These are phyloP conservation scores for Rhodotorula sp. DNA, from an alignment of 1,284 basidiomycete genomes.

Conservation along the genomic window DNA sequence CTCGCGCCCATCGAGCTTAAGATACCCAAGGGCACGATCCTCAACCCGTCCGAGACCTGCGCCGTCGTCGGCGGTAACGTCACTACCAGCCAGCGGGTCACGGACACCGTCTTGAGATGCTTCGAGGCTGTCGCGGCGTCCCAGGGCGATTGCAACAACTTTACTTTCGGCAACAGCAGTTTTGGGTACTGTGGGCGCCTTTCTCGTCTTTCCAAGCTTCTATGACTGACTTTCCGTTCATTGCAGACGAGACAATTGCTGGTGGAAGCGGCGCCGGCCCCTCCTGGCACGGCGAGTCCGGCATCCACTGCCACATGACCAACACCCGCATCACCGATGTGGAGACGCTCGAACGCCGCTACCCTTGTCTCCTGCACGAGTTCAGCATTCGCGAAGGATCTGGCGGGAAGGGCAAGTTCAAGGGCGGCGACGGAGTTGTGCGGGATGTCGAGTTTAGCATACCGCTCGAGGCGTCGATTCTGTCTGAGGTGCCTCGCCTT, in stretches of 20 bases:
- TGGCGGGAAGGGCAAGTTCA: conserved; percentile 72
- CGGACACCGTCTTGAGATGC: conserved; percentile 89
- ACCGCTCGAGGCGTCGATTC: conserved; percentile 77
- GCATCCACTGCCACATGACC: conserved; percentile 35
- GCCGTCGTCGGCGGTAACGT: conserved; percentile 41
- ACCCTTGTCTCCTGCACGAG: conserved; percentile 49
- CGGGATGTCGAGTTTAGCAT: conserved; percentile 79
- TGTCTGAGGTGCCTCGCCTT: conserved; percentile 62
- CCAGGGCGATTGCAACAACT: conserved; percentile 82
- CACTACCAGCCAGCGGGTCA: conserved; percentile 80
- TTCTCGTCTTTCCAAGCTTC: not conserved
- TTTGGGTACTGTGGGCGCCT: conserved; percentile 59
- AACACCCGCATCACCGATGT: conserved; percentile 70
- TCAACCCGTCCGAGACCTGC: conserved; percentile 64
- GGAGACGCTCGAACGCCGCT: conserved; percentile 57
- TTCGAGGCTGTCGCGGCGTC: conserved; percentile 90
- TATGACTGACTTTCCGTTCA: not conserved
- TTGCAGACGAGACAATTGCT: conserved; percentile 69
- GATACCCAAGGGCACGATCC: conserved; percentile 75
- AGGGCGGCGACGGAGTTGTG: conserved; percentile 82
- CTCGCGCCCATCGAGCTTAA: conserved; percentile 55
- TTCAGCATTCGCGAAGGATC: conserved; percentile 55
- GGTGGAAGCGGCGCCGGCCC: conserved; percentile 91
- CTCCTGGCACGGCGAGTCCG: conserved; percentile 70
- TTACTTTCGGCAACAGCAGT: conserved; percentile 86